Base-by-base conservation (phyloP, 768 basidiomycete genomes). In the Xerocomellus amylosporus region DNA sequence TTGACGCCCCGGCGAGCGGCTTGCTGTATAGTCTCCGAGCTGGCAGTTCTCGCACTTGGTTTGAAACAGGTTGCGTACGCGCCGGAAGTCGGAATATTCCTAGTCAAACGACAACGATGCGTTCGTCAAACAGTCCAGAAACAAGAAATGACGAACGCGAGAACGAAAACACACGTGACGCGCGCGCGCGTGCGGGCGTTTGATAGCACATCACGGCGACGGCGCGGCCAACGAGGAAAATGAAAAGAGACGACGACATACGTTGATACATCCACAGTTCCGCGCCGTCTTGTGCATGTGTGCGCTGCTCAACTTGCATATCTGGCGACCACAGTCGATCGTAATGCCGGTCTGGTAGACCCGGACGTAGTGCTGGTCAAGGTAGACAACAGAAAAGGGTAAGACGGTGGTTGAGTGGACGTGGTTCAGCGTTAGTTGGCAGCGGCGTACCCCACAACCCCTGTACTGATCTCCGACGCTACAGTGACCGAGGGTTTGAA, bases 41-140 rank as follows among this genome's bases (percentile, higher is more conserved):
- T 73, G 76, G 72, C 86, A 87, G 2, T 45, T 58, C 5, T 85
- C 86, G 71, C 86, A 88, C 52, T 79, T 74, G 53, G 78, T 77
- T 60, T 86, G 85, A 60, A 88, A 85, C 68, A 87, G 74, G 66
- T 82, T 89, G 54, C 78, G 71, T 37, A 88, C 82, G 38, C 78
- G 76, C 50, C 80, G 77, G 37, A 81, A 65, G 60, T 87, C 84
- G 46, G 69, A 56, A 34, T 70, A 65, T 33, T 58, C 64, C 79
- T 81, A 17, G 36, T 19, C 31, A 36, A 34, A 40, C 43, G 20
- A 46, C 8, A 40, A 26, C 24, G 24, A 46, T 24, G 6, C n/a
- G 22, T 31, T 20, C 37, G 33, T 48, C 33, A 37, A 51, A 41
- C n/a, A 65, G 58, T 31, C 28, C 2, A n/a, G 30, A 34, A 41